phyloP scores from a whole-genome alignment of 1,139 yeast species.

The Hanseniaspora sp. region DNA sequence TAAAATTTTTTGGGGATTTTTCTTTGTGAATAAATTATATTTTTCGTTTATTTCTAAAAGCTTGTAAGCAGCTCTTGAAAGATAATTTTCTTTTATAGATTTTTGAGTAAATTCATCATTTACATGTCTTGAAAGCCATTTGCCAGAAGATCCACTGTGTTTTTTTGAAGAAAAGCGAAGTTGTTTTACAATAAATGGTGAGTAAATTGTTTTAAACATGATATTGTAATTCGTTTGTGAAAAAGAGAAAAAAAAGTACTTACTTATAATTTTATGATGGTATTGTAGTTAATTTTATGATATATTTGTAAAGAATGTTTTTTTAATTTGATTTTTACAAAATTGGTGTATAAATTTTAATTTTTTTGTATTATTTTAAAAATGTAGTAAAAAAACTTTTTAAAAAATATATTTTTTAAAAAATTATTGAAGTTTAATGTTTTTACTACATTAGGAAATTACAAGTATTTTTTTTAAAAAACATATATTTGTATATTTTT shows the following conservation, averaged over 20 bases:
- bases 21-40: slow-evolving; percentile 46
- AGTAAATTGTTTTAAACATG: background rate
- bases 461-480: too few species aligned
- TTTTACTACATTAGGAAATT: background rate
- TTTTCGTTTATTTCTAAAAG: slow-evolving; percentile 58
- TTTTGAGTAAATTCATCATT: slow-evolving; percentile 54
- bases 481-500: too few species aligned
- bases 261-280: too few species aligned
- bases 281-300: too few species aligned
- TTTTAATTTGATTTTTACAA: too few species aligned
- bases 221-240: too few species aligned
- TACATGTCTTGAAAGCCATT: slow-evolving; percentile 66
- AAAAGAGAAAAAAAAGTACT: too few species aligned
- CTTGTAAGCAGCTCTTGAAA: slow-evolving; percentile 88
- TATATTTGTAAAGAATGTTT: too few species aligned
- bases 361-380: too few species aligned
- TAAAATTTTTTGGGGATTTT: slow-evolving; percentile 42
- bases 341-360: too few species aligned
- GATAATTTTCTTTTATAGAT: slow-evolving; percentile 51
- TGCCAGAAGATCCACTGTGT: slow-evolving; percentile 33
- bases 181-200: background rate
- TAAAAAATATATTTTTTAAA: too few species aligned
- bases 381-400: background rate
- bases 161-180: background rate
- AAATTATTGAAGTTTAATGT: background rate